Base-by-base conservation (phyloP, 805 yeast species). In the Blastobotrys parvus region DNA sequence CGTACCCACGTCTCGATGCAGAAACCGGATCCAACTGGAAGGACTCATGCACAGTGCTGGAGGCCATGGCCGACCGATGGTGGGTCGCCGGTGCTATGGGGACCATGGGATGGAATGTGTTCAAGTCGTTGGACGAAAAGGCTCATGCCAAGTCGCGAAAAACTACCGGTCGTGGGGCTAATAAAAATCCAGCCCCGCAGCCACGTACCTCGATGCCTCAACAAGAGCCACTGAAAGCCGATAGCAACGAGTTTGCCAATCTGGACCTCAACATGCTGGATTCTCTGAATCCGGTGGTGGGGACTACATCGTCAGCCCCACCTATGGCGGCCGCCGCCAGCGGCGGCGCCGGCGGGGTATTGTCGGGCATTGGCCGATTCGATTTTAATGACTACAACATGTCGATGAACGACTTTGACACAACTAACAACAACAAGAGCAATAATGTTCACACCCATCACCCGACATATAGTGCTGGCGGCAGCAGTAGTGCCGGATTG, bases 11-110 rank as follows among this genome's bases (percentile, higher is more conserved):
- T 3, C 39, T 19, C 11, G 58, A 55, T 31, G 50, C 57, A 4
- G 59, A 56, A 30, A 57, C 61, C 3, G 54, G 50, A 2, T 45
- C 44, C 27, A 50, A 50, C 30, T 60, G 63, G 63, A 48, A 49
- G 23, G 58, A 57, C 29, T 49, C 55, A 33, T 57, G 62, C 39
- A 45, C 44, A 1, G 46, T 54, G 21, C 48, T 60, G 23, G 59
- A 58, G 30, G 44, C 38, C 6, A 45, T 60, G 47, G 50, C 61
- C 1, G 53, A 51, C 22, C 46, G 53, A 10, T 60, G 64, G 64
- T 60, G 64, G 64, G 61, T 60, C 3, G 62, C 63, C n/a, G 62
- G 59, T 16, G 63, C 62, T 3, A 60, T 60, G 64, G 61, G 60
- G 4, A 46, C 52, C 29, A 57, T 60, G 62, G 64, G 63, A 19